Base-by-base conservation (phyloP, 495 filamentous ascomycete species). In the Aspergillus bertholletiae region DNA sequence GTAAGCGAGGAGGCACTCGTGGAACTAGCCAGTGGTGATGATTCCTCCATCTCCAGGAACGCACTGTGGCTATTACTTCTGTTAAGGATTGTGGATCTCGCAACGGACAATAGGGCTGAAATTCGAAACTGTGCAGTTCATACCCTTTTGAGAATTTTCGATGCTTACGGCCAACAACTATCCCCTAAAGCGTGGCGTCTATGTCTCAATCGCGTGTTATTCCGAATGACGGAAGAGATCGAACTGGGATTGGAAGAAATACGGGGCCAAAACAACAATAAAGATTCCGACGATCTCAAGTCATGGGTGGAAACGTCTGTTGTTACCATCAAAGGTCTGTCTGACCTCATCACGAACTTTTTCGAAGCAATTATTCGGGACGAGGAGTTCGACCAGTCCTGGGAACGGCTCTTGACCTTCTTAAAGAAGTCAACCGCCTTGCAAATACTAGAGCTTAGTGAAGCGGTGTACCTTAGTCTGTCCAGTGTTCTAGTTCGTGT, bases 51-150 rank as follows among this genome's bases (percentile, higher is more conserved):
- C n/a, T 75, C 77, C 5, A 64, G 70, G 17, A 74, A 72, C 54
- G 85, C 89, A 0, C 68, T 96, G 21, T 97, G 94, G 91, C 82
- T 97, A 71, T 73, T 91, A 5, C 76, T 97, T 12, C 74, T 97
- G n/a, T 67, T 89, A 20, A 81, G 89, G 12, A 79, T 97, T 18
- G 87, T 88, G 7, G 81, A 84, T 13, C 81, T 96, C 21, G 87
- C 90, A 5, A 84, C 80, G 5, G 90, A 96, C 64, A 76, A 81
- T 22, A 81, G 92, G 61, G 69, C 87, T n/a, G 94, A 97, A 62
- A 81, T 97, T 46, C 81, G 94, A 48, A 96, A 97, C 61, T 92
- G 91, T 54, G 89, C 92, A 6, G 85, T 97, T 28, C 92, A 96
- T 65, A 96, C 92, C 0, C 72, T 97, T 15, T 81, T 97, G 51